A percentile compares a stretch with the other conserved stretches of the same genome.
Evolutionary conservation across 768 basidiomycete species (phyloP).

Genomic region (Calvatia gigantea): DNA sequence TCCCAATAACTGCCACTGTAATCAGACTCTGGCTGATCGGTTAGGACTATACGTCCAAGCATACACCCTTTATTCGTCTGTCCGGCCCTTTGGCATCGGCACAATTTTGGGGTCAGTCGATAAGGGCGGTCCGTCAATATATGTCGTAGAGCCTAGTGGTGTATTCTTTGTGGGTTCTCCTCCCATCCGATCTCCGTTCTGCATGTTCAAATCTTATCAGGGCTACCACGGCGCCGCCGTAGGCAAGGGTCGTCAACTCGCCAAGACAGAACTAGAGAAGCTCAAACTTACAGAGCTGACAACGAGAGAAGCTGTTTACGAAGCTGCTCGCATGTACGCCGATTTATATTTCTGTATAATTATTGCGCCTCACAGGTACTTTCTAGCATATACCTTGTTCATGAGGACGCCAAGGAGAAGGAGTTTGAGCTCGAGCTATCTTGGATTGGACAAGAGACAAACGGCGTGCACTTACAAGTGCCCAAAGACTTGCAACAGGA

Average conservation of each 20-base stretch:
- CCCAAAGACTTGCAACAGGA: conserved; percentile 82
- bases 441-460: conserved; percentile 89
- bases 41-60: conserved; percentile 88
- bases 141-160: conserved; percentile 93
- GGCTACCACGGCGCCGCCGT: conserved; percentile 97
- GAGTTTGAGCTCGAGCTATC: conserved; percentile 98
- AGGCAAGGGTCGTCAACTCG: conserved; percentile 96
- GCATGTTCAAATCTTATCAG: conserved; percentile 32
- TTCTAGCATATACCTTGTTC: conserved; percentile 89
- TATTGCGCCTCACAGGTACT: neutral
- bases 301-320: conserved; percentile 80
- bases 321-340: conserved; percentile 92
- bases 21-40: conserved; percentile 56
- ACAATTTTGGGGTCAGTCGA: conserved; percentile 89
- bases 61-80: conserved; percentile 97
- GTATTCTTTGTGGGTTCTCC: conserved; percentile 69
- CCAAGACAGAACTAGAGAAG: conserved; percentile 98
- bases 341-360: neutral
- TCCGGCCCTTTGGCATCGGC: conserved; percentile 95
- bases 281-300: conserved; percentile 81
- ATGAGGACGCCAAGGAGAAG: conserved; percentile 98
- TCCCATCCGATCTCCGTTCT: neutral
- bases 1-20: neutral
- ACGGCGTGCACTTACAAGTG: conserved; percentile 75
- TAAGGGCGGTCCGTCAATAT: conserved; percentile 81